Evolutionary conservation across 176 grass and related monocot genomes (phyloP), one percentile per base, ranked within the genome.

Genomic region (Tillandsia leiboldiana): DNA sequence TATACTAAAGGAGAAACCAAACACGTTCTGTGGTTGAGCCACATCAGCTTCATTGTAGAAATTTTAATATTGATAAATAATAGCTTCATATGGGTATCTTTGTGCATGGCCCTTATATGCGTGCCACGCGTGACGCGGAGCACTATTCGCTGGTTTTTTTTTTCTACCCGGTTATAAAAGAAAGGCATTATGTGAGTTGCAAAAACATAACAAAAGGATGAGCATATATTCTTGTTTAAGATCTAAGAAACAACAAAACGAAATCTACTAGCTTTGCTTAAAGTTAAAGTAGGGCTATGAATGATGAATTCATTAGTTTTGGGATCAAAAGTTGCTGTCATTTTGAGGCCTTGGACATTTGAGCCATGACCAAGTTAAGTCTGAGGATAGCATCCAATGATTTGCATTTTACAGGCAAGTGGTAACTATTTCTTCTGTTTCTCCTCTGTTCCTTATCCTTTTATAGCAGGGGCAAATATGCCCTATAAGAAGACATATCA

Each of bases 311-410:
- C 94, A 80, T 93, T 87, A 48, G 84, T 73, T 58, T 82, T 86
- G 20, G 81, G 84, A 80, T 93, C 90, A 69, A 99, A 99, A 28
- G 87, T 99, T 47, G 94, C 94, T 70, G 90, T 99, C 73, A 89
- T 90, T 87, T 99, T 89, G 42, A 99, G 94, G 67, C 94, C 94
- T 77, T 99, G 94, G 56, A 99, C 94, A 51, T 99, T 99, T 33
- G 94, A 99, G 15, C 94, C 94, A 51, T 99, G 94, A 29, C 94
- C 94, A 77, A 99, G 79, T 78, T 99, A 89, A 83, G 94, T 99
- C 72, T 99, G 90, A 68, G 94, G 90, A 83, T 99, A 99, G 73
- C 94, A 99, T 51, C 94, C 94, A 47, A 99, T 99, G 79, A 99
- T 93, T 70, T 93, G 84, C 77, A 93, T 83, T 77, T 69, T 93